Conservation (phyloP, 2,329 filamentous ascomycete genomes). For the Fusarium protoensiforme region DNA sequence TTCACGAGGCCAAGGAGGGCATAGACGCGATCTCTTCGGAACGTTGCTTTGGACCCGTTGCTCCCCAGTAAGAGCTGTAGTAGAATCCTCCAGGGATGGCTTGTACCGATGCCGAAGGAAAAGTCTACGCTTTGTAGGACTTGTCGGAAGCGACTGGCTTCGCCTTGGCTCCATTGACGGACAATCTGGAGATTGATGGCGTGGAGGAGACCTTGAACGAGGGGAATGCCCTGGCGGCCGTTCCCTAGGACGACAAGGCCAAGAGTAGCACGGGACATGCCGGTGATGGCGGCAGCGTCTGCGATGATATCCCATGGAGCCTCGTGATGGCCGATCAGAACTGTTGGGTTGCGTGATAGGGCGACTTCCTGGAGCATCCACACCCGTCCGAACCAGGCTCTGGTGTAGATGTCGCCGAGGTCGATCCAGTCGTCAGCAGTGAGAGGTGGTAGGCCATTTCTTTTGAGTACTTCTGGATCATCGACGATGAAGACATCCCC, state of each 20-base stretch:
- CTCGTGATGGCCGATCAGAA: slow-evolving; percentile 34
- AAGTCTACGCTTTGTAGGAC: slow-evolving; percentile 17
- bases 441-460: slow-evolving; percentile 32
- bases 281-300: slow-evolving; percentile 20
- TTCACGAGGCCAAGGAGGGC: slow-evolving; percentile 40
- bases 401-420: slow-evolving; percentile 26
- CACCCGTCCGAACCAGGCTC: slow-evolving; percentile 43
- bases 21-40: slow-evolving; percentile 37
- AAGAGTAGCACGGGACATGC: slow-evolving; percentile 26
- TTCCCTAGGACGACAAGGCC: slow-evolving; percentile 13
- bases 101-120: slow-evolving; percentile 21
- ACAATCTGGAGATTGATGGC: slow-evolving; percentile 33
- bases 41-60: slow-evolving; percentile 33
- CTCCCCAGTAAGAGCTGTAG: slow-evolving; percentile 29
- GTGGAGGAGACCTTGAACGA: slow-evolving; percentile 23
- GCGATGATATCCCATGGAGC: slow-evolving; percentile 32
- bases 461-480: slow-evolving; percentile 15
- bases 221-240: background rate
- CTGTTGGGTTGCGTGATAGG: slow-evolving; percentile 28
- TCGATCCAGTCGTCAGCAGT: slow-evolving; percentile 23
- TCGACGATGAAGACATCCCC: slow-evolving; percentile 31
- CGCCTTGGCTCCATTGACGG: slow-evolving; percentile 31
- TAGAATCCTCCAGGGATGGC: slow-evolving; percentile 10
- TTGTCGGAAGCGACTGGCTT: slow-evolving; percentile 11
- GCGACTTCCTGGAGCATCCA: slow-evolving; percentile 46